Evolutionary conservation across 2,329 filamentous ascomycete species (phyloP).

Genomic region (Biscogniauxia marginata): DNA sequence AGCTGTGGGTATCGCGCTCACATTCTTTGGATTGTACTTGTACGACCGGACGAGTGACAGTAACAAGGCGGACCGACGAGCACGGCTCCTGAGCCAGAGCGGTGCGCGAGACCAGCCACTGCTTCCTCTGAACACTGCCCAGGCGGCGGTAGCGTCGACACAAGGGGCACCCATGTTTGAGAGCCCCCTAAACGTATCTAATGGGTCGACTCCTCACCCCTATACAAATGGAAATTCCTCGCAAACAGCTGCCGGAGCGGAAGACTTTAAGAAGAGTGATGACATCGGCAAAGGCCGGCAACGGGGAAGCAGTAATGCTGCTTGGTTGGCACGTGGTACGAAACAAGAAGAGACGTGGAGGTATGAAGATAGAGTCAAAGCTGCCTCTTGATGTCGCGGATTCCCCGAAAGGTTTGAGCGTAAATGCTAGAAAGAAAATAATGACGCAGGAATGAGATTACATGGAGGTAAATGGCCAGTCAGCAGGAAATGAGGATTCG

Average conservation of each 20-base stretch:
- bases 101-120: constrained; percentile 50
- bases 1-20: constrained; percentile 80
- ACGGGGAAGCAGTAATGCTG: constrained; percentile 46
- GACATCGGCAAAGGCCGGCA: constrained; percentile 41
- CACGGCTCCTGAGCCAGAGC: constrained; percentile 61
- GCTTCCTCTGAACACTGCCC: constrained; percentile 61
- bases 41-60: constrained; percentile 91
- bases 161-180: constrained; percentile 37
- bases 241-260: constrained; percentile 30
- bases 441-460: constrained; percentile 21
- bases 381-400: constrained; percentile 18
- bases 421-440: background rate
- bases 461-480: constrained; percentile 16
- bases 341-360: constrained; percentile 86
- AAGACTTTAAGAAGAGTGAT: constrained; percentile 59
- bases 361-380: constrained; percentile 39
- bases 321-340: constrained; percentile 75
- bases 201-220: constrained; percentile 34
- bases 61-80: constrained; percentile 82
- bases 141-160: constrained; percentile 34
- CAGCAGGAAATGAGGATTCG: background rate
- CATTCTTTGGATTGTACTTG: constrained; percentile 88
- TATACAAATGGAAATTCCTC: constrained; percentile 48
- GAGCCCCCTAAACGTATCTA: constrained; percentile 34
- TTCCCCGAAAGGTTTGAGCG: constrained; percentile 1